phyloP scores from a whole-genome alignment of 225 moss, liverwort and hornwort species.

The Bryum argenteum region DNA sequence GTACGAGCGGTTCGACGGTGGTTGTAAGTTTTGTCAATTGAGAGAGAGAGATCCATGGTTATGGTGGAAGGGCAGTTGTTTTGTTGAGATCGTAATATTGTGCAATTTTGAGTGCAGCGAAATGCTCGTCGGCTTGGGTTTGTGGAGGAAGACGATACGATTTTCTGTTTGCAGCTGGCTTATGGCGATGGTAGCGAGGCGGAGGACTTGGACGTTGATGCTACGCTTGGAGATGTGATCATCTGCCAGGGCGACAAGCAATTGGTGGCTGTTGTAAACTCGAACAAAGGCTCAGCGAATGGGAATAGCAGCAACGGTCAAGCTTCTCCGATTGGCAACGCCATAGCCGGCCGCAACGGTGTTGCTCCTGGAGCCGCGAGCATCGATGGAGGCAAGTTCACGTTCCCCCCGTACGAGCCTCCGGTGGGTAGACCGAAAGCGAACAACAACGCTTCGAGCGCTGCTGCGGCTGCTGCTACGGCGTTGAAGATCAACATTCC shows the following conservation, averaged over 20 bases:
- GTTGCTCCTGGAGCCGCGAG: background rate
- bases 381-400: constrained; percentile 21
- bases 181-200: constrained; percentile 81
- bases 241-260: constrained; percentile 94
- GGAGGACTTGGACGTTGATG: constrained; percentile 91
- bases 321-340: constrained; percentile 33
- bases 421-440: background rate
- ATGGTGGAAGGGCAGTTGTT: background rate
- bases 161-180: constrained; percentile 85
- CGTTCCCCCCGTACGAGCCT: constrained; percentile 34
- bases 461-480: constrained; percentile 26
- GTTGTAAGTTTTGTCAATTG: too few relatives aligned
- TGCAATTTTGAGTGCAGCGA: constrained; percentile 44
- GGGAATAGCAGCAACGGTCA: constrained; percentile 31
- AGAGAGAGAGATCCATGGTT: background rate
- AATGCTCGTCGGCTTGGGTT: constrained; percentile 77
- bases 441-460: constrained; percentile 5
- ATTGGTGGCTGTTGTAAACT: constrained; percentile 73
- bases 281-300: constrained; percentile 7
- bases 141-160: constrained; percentile 68
- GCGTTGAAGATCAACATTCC: constrained; percentile 56
- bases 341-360: constrained; percentile 6
- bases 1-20: constrained; percentile 22
- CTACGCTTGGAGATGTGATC: constrained; percentile 85
- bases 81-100: background rate